A percentile compares a stretch with the other conserved stretches of the same genome.
Conservation (phyloP, 2,329 filamentous ascomycete genomes). For the Leptographium galeiforme region DNA sequence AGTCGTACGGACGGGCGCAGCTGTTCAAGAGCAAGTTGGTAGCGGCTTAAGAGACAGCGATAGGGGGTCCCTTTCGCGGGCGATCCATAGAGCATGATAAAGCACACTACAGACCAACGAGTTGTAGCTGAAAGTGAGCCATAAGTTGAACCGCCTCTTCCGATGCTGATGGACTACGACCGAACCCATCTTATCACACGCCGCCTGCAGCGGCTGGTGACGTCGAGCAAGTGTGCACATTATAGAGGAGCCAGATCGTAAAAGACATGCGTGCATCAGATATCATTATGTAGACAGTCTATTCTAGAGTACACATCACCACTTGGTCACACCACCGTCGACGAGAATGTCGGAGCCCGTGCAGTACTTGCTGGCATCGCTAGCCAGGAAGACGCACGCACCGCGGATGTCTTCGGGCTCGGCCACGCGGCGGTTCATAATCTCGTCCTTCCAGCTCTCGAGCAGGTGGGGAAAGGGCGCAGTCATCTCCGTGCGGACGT, state of each 20-base stretch:
- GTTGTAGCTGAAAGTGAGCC: no score
- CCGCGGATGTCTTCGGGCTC: slow-evolving; percentile 46
- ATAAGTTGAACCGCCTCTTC: no score
- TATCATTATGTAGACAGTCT: neutral
- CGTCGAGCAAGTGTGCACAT: no score
- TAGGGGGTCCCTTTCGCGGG: no score
- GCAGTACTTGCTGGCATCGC: slow-evolving; percentile 36
- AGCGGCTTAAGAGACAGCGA: no score
- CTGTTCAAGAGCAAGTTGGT: slow-evolving; percentile 3
- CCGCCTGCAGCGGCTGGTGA: no score
- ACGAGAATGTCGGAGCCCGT: slow-evolving; percentile 8
- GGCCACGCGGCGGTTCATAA: slow-evolving; percentile 55
- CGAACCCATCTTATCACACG: no score
- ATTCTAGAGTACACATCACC: slow-evolving; percentile 1
- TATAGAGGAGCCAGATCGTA: no score
- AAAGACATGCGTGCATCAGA: no score
- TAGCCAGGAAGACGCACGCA: slow-evolving; percentile 46
- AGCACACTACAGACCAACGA: no score
- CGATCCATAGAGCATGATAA: no score
- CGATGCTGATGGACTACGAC: no score
- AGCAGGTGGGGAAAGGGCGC: slow-evolving; percentile 48
- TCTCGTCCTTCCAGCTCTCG: slow-evolving; percentile 54
- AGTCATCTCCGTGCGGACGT: slow-evolving; percentile 61
- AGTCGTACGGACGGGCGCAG: slow-evolving; percentile 9
- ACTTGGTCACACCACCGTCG: slow-evolving; percentile 10